Base-by-base conservation (phyloP, 1,284 basidiomycete species). In the Austroboletus niveus region DNA sequence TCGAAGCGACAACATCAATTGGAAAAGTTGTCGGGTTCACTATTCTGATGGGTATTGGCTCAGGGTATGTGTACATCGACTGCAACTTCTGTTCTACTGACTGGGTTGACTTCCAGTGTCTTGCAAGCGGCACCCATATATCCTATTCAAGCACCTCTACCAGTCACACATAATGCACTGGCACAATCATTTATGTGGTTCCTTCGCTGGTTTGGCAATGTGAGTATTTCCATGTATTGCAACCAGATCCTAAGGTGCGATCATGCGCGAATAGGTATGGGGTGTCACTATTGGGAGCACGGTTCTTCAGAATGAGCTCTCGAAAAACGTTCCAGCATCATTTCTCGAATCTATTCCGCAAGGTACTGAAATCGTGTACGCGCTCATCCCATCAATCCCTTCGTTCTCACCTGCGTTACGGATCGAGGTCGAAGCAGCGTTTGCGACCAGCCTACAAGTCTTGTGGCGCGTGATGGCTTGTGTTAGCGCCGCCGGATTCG, bases 71-170 rank as follows among this genome's bases (percentile, higher is more conserved):
- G 49, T 8, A 14, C 6, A n/a, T n/a, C 9, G 5, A 35, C 14
- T 30, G 14, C 1, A 14, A 14, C 15, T 35, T 14, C 15, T 5
- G 8, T 35, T 6, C 15, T 15, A 5, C 44, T 57, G 50, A 34
- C 27, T 11, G 40, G 45, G 15, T 3, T 9, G 8, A 6, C 10
- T 9, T 9, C 10, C 35, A 22, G 39, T 22, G 4, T 9, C 3
- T 6, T 60, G 14, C 11, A 11, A 8, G 27, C 47, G 8, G 48
- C 49, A 4, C 22, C 45, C 1, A 41, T 45, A 45, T 64, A 60
- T 47, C 62, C 66, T 11, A 59, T 73, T 34, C 66, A 72, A 27
- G 70, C 75, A 8, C 71, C 73, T 1, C 56, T 75, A 1, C 62
- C 65, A 2, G 57, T 66, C 9, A 52, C 53, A 7, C 47, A 62